Evolutionary conservation across 805 yeast species (phyloP), one percentile per base, ranked within the genome.

Genomic region (Jamesozyma jinghongensis): DNA sequence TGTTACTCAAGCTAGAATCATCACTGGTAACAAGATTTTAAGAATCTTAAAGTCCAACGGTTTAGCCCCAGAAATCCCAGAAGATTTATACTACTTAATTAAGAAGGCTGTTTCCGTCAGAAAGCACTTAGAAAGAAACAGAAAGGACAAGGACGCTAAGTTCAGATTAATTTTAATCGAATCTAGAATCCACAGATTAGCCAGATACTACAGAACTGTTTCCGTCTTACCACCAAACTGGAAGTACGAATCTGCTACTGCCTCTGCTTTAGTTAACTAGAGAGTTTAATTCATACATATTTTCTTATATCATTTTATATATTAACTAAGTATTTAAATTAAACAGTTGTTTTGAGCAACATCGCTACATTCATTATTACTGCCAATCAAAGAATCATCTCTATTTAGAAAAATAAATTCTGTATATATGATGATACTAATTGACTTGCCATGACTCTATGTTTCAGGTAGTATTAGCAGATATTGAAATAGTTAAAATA

Each of bases 231-330:
- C 99, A 65, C 97, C 99, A 71, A 88, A 84, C 92, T 92, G 99
- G 99, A 92, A 92, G 79, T 92, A 85, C 94, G 99, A 92, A 80
- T 90, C 98, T 61, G 95, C 98, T 69, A 92, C 98, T 68, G 99
- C 99, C 69, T 92, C 98, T 66, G 94, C 99, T 73, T 81, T 92
- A 74, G 99, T 92, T 68, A 90, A 90, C 85, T 92, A 87, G 74
- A 67, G 65, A 63, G 52, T 48, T 45, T 53, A 44, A 42, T 43
- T 41, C 14, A 27, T 46, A 38, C 46, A 30, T 38, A 40, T 44
- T 38, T 8, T 34, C 32, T n/a, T 40, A 30, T 29, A 19, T 30
- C 3, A 18, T 28, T 29, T 26, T 36, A 36, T 29, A 19, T 34
- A 22, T 22, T 10, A 7, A 22, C 26, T 22, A 10, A 22, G 26